These are phyloP conservation scores for Vitis vinifera DNA, from an alignment of 164 flowering plant species.

Conservation along the genomic window DNA sequence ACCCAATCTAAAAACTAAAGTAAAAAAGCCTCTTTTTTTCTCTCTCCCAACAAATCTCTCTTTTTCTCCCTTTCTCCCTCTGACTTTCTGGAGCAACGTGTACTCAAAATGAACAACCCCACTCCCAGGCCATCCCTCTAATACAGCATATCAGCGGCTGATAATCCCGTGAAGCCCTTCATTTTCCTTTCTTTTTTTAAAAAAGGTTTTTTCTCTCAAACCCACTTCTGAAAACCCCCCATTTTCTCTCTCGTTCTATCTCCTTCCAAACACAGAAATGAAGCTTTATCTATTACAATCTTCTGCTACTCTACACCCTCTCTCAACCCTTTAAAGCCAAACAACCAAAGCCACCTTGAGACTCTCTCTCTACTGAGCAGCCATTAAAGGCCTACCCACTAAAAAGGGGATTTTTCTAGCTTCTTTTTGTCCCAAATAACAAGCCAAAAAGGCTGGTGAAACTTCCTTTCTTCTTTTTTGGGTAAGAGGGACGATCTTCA, in stretches of 20 bases:
- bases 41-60: not conserved
- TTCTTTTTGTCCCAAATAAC: conserved; percentile 8
- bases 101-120: conserved; percentile 24
- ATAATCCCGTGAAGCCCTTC: not conserved
- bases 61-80: conserved; percentile 11
- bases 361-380: not conserved
- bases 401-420: conserved; percentile 12
- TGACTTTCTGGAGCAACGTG: conserved; percentile 57
- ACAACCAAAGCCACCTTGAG: not conserved
- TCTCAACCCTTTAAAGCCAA: not conserved
- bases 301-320: not conserved
- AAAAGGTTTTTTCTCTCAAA: not conserved
- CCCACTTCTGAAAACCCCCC: not conserved
- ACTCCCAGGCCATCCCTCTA: conserved; percentile 9
- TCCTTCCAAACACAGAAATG: not conserved
- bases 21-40: not conserved
- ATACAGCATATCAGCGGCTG: not conserved
- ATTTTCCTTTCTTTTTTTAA: not conserved
- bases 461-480: conserved; percentile 13
- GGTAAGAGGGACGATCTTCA: conserved; percentile 20
- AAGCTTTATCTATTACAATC: not conserved
- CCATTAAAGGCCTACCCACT: conserved; percentile 7
- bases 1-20: too few species aligned
- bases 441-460: conserved; percentile 19
- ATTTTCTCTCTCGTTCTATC: not conserved